phyloP scores from a whole-genome alignment of 768 basidiomycete species.

The Suillus ampliporus region DNA sequence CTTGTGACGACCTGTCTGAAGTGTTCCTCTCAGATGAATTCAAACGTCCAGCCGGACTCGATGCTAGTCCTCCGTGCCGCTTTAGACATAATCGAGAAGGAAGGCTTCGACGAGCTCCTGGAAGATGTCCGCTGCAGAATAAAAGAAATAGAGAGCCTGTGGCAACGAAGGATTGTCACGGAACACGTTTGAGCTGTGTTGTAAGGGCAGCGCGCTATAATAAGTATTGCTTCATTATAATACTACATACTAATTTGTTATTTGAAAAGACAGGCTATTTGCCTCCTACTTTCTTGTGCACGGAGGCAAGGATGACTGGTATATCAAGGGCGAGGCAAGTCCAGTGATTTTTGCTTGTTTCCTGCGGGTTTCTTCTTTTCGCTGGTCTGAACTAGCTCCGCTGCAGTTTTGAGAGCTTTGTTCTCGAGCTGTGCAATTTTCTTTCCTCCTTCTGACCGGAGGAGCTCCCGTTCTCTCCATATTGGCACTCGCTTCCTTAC shows the following conservation, averaged over 20 bases:
- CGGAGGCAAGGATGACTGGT: too few species aligned
- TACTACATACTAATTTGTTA: neutral
- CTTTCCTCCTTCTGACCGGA: neutral
- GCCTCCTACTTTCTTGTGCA: too few species aligned
- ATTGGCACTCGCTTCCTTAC: neutral
- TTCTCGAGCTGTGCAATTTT: neutral
- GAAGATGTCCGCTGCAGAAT: constrained; percentile 76
- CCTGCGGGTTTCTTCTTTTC: neutral
- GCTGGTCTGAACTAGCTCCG: neutral
- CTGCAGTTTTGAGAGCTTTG: neutral
- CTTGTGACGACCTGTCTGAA: constrained; percentile 9
- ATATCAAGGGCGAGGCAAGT: neutral
- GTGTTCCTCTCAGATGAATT: constrained; percentile 55
- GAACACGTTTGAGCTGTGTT: neutral
- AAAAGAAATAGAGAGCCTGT: constrained; percentile 87
- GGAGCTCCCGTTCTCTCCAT: neutral
- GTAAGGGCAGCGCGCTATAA: neutral
- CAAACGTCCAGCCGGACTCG: constrained; percentile 82
- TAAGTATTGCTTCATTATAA: neutral
- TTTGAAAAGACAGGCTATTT: neutral
- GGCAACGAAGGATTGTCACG: neutral
- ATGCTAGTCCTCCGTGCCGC: constrained; percentile 78
- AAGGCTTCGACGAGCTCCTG: constrained; percentile 81
- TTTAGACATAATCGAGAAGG: constrained; percentile 68
- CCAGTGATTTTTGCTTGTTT: neutral